Percentiles rank a stretch among this genome's conserved stretches.
phyloP scores from a whole-genome alignment of 2,329 filamentous ascomycete species.

The Clonostachys chloroleuca region DNA sequence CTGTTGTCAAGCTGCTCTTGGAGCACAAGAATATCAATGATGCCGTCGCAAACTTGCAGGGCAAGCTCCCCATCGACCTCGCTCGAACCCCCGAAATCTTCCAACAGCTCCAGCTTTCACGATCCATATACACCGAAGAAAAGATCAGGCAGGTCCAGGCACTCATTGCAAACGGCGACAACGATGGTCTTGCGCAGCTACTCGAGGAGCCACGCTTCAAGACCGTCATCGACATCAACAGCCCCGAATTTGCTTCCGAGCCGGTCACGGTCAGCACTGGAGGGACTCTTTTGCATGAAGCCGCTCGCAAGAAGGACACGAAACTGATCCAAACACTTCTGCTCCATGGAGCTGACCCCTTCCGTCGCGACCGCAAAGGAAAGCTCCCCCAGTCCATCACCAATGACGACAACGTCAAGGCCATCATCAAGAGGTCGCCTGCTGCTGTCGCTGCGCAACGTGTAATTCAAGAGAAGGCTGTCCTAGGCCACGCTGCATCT shows the following conservation, averaged over 20 bases:
- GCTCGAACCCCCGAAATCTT: conserved; percentile 93
- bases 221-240: conserved; percentile 88
- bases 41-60: conserved; percentile 76
- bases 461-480: conserved; percentile 95
- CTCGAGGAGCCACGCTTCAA: conserved; percentile 83
- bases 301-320: conserved; percentile 80
- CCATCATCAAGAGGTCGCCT: conserved; percentile 89
- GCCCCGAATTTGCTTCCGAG: conserved; percentile 82
- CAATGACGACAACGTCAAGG: conserved; percentile 84
- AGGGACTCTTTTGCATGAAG: conserved; percentile 92
- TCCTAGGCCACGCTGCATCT: conserved; percentile 69
- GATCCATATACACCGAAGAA: conserved; percentile 83
- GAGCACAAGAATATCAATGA: conserved; percentile 85
- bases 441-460: conserved; percentile 91
- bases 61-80: conserved; percentile 81
- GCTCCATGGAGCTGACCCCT: conserved; percentile 92
- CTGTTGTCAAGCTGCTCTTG: conserved; percentile 78
- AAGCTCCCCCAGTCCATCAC: conserved; percentile 96
- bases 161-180: conserved; percentile 67
- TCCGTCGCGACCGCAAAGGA: conserved; percentile 89
- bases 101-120: conserved; percentile 85
- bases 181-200: conserved; percentile 72
- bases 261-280: conserved; percentile 71
- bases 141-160: conserved; percentile 83
- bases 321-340: conserved; percentile 86